Base-by-base conservation (phyloP, 345 rosid genomes). In the Moringa oleifera region DNA sequence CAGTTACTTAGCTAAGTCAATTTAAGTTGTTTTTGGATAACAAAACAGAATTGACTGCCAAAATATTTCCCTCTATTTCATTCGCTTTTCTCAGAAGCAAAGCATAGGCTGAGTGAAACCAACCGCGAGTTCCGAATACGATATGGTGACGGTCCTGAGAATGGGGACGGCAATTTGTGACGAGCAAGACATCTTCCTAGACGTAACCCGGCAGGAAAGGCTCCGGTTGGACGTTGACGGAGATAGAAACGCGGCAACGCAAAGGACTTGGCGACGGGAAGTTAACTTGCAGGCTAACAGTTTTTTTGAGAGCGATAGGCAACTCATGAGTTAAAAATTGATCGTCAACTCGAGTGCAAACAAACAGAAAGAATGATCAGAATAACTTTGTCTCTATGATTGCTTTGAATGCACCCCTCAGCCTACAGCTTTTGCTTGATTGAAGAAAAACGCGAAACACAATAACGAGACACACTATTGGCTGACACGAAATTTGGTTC, bases 91-190 rank as follows among this genome's bases (percentile, higher is more conserved):
- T 51, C 25, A 53, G 65, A 23, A 53, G 59, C 57, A 68, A 53
- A 66, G 68, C 59, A 33, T 67, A 49, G 23, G 12, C 31, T 2
- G 41, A 21, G 18, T 24, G 6, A 20, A 24, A 53, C 67, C 25
- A 20, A 85, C 98, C 91, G 84, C 73, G 78, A 92, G 87, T 22
- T 85, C 83, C 33, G 82, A 76, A 85, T 75, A 90, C 7, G 97
- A 69, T 75, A 93, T 55, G 64, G 87, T 81, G 74, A 89, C 87
- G 0, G 91, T 85, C 33, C 80, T 73, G 68, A 82, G 76, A 15
- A 86, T 78, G n/a, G 85, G 87, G 18, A 71, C 64, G 69, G 61
- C 55, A 59, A 77, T 55, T 52, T 71, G 62, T 18, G 82, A 54
- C 31, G 77, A 69, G 65, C 61, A 70, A 53, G 86, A 68, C 91